Evolutionary conservation across 352 stramenopile genomes (phyloP), one percentile per base, ranked within the genome.

Genomic region (Pythium myriotylum): DNA sequence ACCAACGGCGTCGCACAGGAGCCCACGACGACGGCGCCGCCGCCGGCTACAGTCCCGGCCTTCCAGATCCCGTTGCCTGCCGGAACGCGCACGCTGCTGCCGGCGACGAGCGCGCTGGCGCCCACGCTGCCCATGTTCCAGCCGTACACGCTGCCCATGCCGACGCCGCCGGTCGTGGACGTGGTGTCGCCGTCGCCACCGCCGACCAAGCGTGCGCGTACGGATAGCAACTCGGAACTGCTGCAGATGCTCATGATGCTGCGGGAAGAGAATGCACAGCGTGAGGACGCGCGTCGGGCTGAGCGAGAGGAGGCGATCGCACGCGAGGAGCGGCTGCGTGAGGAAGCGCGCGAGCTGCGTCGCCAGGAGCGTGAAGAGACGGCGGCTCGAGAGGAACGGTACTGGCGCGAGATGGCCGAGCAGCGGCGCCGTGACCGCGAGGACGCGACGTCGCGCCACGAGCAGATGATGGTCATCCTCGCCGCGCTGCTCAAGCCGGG

Each of bases 401-500:
- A 33, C 52, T 49, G 52, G 23, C 52, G 19, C 52, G 52, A 59
- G 41, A 52, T 59, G 52, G 52, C 52, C 24, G 52, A 59, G 52
- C 52, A 59, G 41, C 40, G 52, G 6, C 52, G 52, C 27, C 41
- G 26, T n/a, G 52, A 59, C 52, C 52, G 52, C 9, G 52, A 59
- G 19, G 52, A 59, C 8, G 40, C 40, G 4, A 27, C 52, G 12
- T 41, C 52, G 39, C 52, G 52, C 40, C 52, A 59, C 41, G 52
- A 59, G 52, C 52, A 59, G 40, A 59, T 59, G 40, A 59, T 59
- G 52, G 52, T 43, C 9, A 19, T 59, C 7, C 26, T 59, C 16
- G 40, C 37, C 23, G 42, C 52, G 13, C 17, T 59, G 52, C 8
- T 59, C 40, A 59, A 59, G 52, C 24, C 51, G 2, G 41, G 57